Percentiles rank a stretch among this genome's conserved stretches.
These are phyloP conservation scores for Penicillium sclerotigenum DNA, from an alignment of 2,329 filamentous ascomycete genomes.

Conservation along the genomic window DNA sequence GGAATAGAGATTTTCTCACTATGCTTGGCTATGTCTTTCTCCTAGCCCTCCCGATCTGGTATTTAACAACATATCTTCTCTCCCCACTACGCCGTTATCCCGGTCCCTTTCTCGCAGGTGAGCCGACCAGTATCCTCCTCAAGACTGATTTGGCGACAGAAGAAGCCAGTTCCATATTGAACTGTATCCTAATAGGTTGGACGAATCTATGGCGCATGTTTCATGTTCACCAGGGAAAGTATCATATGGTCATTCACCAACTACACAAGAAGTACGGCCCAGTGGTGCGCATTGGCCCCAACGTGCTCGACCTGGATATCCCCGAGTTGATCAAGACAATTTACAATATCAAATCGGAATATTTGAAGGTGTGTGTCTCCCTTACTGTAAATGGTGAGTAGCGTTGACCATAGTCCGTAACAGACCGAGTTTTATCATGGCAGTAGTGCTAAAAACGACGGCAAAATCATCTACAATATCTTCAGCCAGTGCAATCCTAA, in stretches of 20 bases:
- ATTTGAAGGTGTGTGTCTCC: constrained; percentile 11
- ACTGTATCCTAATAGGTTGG: constrained; percentile 23
- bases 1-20: not conserved
- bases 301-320: constrained; percentile 38
- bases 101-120: constrained; percentile 23
- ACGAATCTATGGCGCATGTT: constrained; percentile 41
- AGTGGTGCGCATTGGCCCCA: constrained; percentile 44
- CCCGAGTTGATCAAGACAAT: constrained; percentile 40
- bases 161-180: not conserved
- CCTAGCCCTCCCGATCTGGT: constrained; percentile 13
- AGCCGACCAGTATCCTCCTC: not conserved
- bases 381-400: too few relatives aligned
- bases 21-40: not conserved
- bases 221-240: constrained; percentile 24
- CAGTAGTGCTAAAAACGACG: constrained; percentile 35
- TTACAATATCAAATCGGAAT: constrained; percentile 35
- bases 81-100: constrained; percentile 19
- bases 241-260: constrained; percentile 30
- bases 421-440: constrained; percentile 41
- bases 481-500: constrained; percentile 38
- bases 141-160: not conserved
- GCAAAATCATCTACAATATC: constrained; percentile 39
- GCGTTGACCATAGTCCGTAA: not conserved
- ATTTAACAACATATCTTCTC: constrained; percentile 15
- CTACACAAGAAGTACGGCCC: constrained; percentile 43